These are phyloP conservation scores for Geotrichum bryndzae DNA, from an alignment of 1,139 yeast species.

Conservation along the genomic window DNA sequence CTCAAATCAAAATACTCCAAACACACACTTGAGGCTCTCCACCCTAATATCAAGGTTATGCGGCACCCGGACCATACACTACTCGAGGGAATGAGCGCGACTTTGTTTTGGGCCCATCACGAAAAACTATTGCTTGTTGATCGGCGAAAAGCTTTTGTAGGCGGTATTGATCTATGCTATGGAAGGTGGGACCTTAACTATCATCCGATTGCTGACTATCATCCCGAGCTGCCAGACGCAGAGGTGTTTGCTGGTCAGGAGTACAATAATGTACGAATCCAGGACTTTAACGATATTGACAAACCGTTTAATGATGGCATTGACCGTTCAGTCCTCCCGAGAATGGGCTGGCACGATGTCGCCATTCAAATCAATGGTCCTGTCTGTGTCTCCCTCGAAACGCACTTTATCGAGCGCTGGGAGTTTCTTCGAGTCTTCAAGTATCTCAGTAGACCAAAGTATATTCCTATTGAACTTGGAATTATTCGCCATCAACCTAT, in stretches of 20 bases:
- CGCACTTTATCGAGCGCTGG: conserved; percentile 23
- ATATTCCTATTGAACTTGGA: conserved; percentile 18
- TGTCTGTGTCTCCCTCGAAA: conserved; percentile 20
- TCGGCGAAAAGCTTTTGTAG: conserved; percentile 52
- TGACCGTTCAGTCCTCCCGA: conserved; percentile 17
- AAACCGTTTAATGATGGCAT: conserved; percentile 18
- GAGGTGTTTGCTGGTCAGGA: conserved; percentile 21
- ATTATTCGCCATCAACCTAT: conserved; percentile 15
- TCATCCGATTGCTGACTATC: conserved; percentile 34
- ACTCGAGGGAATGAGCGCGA: conserved; percentile 41
- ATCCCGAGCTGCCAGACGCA: conserved; percentile 19
- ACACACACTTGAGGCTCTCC: conserved; percentile 51
- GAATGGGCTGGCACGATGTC: conserved; percentile 25
- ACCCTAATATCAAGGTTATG: conserved; percentile 56
- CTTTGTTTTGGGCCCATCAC: conserved; percentile 65
- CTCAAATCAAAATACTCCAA: conserved; percentile 58
- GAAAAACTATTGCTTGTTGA: conserved; percentile 55
- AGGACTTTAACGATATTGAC: conserved; percentile 19
- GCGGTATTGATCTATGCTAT: conserved; percentile 58
- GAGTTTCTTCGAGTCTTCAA: conserved; percentile 20
- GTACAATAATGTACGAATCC: conserved; percentile 20
- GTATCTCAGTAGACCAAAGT: conserved; percentile 20
- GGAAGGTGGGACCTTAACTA: conserved; percentile 62
- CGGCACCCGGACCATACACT: conserved; percentile 59
- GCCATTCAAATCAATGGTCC: conserved; percentile 20